A percentile compares a stretch with the other conserved stretches of the same genome.
Conservation (phyloP, 2,329 filamentous ascomycete genomes). For the Sporothrix inflata region DNA sequence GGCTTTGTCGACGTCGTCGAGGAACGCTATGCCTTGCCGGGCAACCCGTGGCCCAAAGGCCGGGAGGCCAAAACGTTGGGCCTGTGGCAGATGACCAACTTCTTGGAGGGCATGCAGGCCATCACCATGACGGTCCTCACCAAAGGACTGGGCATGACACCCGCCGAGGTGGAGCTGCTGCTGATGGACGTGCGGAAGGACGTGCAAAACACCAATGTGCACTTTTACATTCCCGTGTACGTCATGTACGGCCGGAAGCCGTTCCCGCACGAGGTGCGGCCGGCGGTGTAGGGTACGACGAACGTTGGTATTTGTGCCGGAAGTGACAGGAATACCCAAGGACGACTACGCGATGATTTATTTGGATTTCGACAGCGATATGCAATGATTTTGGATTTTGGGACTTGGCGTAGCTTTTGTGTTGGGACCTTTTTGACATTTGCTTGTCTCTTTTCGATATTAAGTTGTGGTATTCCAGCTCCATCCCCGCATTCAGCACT, state of each 20-base stretch:
- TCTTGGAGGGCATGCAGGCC: constrained; percentile 38
- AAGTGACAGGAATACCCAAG: too few species aligned
- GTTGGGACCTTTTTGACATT: too few species aligned
- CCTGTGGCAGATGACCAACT: constrained; percentile 39
- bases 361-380: too few species aligned
- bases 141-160: constrained; percentile 37
- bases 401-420: too few species aligned
- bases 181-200: constrained; percentile 35
- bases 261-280: constrained; percentile 24
- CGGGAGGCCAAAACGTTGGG: constrained; percentile 38
- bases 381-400: too few species aligned
- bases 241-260: constrained; percentile 35
- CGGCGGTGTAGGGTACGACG: background rate
- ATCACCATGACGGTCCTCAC: constrained; percentile 38
- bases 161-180: constrained; percentile 37
- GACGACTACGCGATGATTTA: too few species aligned
- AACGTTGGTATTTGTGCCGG: too few species aligned
- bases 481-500: too few species aligned
- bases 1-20: constrained; percentile 41
- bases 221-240: constrained; percentile 36
- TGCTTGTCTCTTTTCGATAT: too few species aligned
- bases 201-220: constrained; percentile 34
- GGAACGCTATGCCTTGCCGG: constrained; percentile 37
- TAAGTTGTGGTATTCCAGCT: too few species aligned
- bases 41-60: constrained; percentile 40